phyloP scores from a whole-genome alignment of 129 eudicot genomes.

The Escallonia rubra region DNA sequence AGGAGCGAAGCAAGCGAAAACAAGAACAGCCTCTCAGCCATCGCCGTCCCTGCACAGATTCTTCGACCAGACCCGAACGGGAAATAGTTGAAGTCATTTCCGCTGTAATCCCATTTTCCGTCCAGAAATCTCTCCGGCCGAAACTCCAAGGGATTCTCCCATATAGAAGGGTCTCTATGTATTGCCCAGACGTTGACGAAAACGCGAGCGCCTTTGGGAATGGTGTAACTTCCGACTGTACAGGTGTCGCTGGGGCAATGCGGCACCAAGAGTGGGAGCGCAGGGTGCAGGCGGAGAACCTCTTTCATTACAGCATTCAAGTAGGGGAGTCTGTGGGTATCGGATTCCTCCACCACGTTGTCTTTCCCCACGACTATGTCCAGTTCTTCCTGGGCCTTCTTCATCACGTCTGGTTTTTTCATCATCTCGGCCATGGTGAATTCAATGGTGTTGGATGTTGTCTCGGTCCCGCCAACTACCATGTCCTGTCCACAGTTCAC shows the following conservation, averaged over 20 bases:
- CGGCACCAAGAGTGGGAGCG: constrained; percentile 52
- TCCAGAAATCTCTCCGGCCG: constrained; percentile 24
- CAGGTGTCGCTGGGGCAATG: constrained; percentile 46
- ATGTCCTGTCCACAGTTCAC: constrained; percentile 32
- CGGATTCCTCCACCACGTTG: constrained; percentile 41
- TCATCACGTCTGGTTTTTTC: constrained; percentile 32
- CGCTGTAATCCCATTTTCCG: constrained; percentile 13
- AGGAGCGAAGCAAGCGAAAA: constrained; percentile 20
- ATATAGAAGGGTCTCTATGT: constrained; percentile 24
- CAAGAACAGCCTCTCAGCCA: constrained; percentile 31
- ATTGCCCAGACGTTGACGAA: constrained; percentile 25
- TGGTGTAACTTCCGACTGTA: constrained; percentile 33
- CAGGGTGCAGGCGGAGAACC: constrained; percentile 42
- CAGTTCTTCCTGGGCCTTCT: constrained; percentile 39
- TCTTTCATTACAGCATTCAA: constrained; percentile 48
- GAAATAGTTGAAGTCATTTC: constrained; percentile 15
- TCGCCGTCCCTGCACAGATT: constrained; percentile 20
- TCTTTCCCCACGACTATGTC: constrained; percentile 35
- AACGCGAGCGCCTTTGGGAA: constrained; percentile 21
- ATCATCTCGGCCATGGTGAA: constrained; percentile 52
- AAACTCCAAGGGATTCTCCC: constrained; percentile 20
- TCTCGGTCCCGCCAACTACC: constrained; percentile 57
- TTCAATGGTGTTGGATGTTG: constrained; percentile 41
- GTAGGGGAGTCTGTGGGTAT: constrained; percentile 39
- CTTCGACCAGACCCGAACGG: constrained; percentile 33